These are phyloP conservation scores for Penicillium malachiteum DNA, from an alignment of 495 filamentous ascomycete genomes.

Conservation along the genomic window DNA sequence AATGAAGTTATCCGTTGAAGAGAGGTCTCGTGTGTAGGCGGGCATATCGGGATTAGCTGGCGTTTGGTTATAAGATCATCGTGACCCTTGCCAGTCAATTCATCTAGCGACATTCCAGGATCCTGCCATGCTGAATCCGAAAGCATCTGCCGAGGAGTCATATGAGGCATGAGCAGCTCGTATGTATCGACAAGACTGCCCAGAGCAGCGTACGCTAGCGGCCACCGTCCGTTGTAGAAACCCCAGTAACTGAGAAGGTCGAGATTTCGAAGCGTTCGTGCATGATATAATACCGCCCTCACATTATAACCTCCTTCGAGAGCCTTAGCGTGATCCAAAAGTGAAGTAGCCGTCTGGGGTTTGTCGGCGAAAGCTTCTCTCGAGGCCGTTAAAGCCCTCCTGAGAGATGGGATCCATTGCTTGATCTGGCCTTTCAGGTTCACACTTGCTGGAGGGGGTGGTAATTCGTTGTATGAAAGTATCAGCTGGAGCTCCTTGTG, in stretches of 20 bases:
- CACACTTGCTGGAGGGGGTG: conserved; percentile 12
- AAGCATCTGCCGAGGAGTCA: conserved; percentile 15
- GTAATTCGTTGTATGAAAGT: conserved; percentile 12
- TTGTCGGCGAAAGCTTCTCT: conserved; percentile 18
- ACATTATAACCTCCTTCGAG: conserved; percentile 24
- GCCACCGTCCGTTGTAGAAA: conserved; percentile 42
- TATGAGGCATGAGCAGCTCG: conserved; percentile 19
- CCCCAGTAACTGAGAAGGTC: conserved; percentile 34
- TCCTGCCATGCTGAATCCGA: conserved; percentile 27
- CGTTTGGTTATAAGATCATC: neutral
- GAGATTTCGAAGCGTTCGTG: conserved; percentile 36
- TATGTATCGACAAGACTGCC: conserved; percentile 40
- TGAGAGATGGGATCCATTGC: too few species aligned
- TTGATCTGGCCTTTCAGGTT: conserved; percentile 2
- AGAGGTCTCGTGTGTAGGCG: neutral
- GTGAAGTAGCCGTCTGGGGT: conserved; percentile 3
- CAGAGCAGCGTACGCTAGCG: conserved; percentile 39
- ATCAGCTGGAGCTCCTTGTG: conserved; percentile 8
- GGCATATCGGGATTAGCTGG: neutral
- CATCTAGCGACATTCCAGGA: conserved; percentile 27
- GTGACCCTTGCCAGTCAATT: conserved; percentile 22
- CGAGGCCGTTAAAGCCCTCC: conserved; percentile 28
- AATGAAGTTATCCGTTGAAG: neutral
- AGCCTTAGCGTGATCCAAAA: conserved; percentile 15
- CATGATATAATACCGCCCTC: conserved; percentile 25